These are phyloP conservation scores for Quillaja saponaria DNA, from an alignment of 306 rosid species.

Conservation along the genomic window DNA sequence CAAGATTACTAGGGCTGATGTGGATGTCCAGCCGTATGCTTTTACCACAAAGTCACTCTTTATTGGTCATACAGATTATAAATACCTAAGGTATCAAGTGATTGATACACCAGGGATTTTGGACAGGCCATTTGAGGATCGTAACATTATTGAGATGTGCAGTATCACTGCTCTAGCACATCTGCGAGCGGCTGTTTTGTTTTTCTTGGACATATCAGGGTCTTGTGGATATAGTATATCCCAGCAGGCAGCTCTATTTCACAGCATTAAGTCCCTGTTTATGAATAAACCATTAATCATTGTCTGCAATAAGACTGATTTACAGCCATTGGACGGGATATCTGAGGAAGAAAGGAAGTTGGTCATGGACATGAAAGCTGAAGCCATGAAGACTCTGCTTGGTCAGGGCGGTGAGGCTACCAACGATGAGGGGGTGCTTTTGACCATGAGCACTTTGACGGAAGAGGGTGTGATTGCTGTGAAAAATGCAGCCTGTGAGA, in stretches of 20 bases:
- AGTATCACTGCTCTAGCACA: slow-evolving; percentile 92
- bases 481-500: slow-evolving; percentile 83
- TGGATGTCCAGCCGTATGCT: slow-evolving; percentile 89
- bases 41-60: slow-evolving; percentile 89
- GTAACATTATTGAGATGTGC: slow-evolving; percentile 93
- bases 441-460: slow-evolving; percentile 85
- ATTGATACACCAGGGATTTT: slow-evolving; percentile 90
- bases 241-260: slow-evolving; percentile 86
- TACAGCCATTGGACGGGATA: slow-evolving; percentile 74
- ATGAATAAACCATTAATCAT: slow-evolving; percentile 54
- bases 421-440: slow-evolving; percentile 51
- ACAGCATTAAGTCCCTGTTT: slow-evolving; percentile 62
- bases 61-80: slow-evolving; percentile 86
- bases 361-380: slow-evolving; percentile 77
- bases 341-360: slow-evolving; percentile 78
- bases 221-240: slow-evolving; percentile 85
- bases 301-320: slow-evolving; percentile 76
- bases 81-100: slow-evolving; percentile 84
- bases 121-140: slow-evolving; percentile 89
- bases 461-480: slow-evolving; percentile 85
- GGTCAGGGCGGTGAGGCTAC: slow-evolving; percentile 83
- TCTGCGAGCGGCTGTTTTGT: slow-evolving; percentile 84
- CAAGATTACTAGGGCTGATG: slow-evolving; percentile 90
- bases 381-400: slow-evolving; percentile 72
- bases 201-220: slow-evolving; percentile 84